Evolutionary conservation across 2,329 filamentous ascomycete genomes (phyloP).

Genomic region (Scytalidium lignicola): DNA sequence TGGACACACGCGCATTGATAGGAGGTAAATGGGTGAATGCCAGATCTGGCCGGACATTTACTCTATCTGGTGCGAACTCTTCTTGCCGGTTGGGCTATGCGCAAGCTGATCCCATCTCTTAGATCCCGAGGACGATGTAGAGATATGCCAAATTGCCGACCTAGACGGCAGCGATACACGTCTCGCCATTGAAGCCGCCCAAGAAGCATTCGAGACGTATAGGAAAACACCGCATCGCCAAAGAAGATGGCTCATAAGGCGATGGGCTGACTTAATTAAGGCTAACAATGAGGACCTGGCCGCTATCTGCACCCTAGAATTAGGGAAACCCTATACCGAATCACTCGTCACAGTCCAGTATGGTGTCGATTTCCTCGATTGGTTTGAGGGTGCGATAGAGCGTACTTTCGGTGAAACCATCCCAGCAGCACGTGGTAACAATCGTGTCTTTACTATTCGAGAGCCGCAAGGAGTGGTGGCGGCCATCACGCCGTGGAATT

Average conservation of each 20-base stretch:
- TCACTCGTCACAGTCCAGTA: conserved; percentile 54
- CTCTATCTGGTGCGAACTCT: conserved; percentile 29
- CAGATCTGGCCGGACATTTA: conserved; percentile 48
- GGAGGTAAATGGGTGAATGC: conserved; percentile 49
- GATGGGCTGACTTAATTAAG: conserved; percentile 65
- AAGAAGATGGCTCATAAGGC: conserved; percentile 54
- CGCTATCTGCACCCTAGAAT: conserved; percentile 62
- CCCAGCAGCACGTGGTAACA: conserved; percentile 4
- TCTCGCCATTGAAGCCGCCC: conserved; percentile 42
- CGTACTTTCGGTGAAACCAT: conserved; percentile 14
- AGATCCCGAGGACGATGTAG: conserved; percentile 42
- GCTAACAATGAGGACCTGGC: conserved; percentile 59
- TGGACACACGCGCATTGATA: conserved; percentile 45
- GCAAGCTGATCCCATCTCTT: conserved; percentile 31
- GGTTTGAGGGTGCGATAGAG: conserved; percentile 50
- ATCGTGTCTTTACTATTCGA: conserved; percentile 11
- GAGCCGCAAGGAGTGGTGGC: background rate
- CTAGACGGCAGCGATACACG: conserved; percentile 44
- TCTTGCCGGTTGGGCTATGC: background rate
- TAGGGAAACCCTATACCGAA: conserved; percentile 60
- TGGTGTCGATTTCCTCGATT: conserved; percentile 55
- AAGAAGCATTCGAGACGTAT: conserved; percentile 40
- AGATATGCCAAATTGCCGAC: conserved; percentile 46
- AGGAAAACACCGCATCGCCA: conserved; percentile 56
- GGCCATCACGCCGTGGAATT: conserved; percentile 2